Base-by-base conservation (phyloP, 331 rosid species). In the Rosa hybrid region DNA sequence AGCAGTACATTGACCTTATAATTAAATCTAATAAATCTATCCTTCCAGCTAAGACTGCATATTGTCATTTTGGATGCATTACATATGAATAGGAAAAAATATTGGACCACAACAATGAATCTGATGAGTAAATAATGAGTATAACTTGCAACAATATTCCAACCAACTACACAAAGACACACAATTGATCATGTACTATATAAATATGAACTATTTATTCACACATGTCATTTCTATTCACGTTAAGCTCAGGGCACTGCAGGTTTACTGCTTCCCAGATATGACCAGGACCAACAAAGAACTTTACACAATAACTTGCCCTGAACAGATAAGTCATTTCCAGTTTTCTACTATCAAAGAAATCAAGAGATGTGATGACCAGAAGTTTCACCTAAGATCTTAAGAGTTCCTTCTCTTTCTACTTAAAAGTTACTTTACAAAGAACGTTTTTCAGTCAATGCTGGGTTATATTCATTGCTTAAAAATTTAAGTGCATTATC, bases 1-100 rank as follows among this genome's bases (percentile, higher is more conserved):
- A 62, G 86, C 59, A 75, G 39, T 54, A 81, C 51, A 71, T 44
- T n/a, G 34, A 44, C 59, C 74, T 13, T 17, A 42, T 34, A 34
- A 34, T 34, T 34, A 34, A 34, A 50, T 34, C 18, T 12, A 62
- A 17, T 13, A 11, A 5, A n/a, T 13, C 6, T 60, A 76, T 76
- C 46, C 60, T 45, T 46, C 18, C 44, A 17, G 79, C 56, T 59
- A 14, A 42, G 54, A 48, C 69, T 39, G 25, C 54, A 27, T 1
- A 60, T 75, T 23, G 42, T 54, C 27, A 21, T 75, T 56, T 41
- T 8, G 17, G 23, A 75, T 38, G 57, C 54, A 57, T 21, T 21
- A 56, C 49, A 74, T 20, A 18, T 9, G 21, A 74, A 74, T 53
- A 38, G 67, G 59, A 63, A 63, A 63, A 63, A 12, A 63, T 64